Evolutionary conservation across 2,329 filamentous ascomycete genomes (phyloP), one percentile per base, ranked within the genome.

Genomic region (Niveomyces coronatus): DNA sequence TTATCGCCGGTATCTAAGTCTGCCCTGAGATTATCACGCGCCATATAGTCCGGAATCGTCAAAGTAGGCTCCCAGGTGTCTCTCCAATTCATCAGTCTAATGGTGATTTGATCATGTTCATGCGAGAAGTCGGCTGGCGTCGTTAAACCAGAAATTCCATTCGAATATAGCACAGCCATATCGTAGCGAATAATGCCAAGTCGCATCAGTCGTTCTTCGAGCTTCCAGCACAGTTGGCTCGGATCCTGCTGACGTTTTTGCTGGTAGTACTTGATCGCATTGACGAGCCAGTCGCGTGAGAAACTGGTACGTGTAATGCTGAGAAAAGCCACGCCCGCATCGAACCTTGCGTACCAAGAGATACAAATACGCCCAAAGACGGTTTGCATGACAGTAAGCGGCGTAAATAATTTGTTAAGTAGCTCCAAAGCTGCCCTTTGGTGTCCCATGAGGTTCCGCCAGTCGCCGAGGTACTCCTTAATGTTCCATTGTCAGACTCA

Each of bases 391-490:
- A 85, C 76, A 0, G 77, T 82, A 44, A 87, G 68, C 0, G 86
- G 84, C 0, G 79, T 86, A 54, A 86, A 88, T 0, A 95, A 63
- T 30, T 81, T 75, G 2, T 72, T 82, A 31, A 96, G 64, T 49
- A 96, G 81, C 45, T 85, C 77, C 52, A 83, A 76, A 1, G 91
- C 91, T 9, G 89, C 91, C 54, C 82, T 86, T 56, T 95, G 88
- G 55, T 96, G 91, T 16, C 87, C 85, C 60, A 91, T 81, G 13
- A 96, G 68, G 51, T 93, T 95, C 37, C 93, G 77, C 87, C 87
- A 96, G 55, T 98, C 91, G 10, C 91, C 91, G 31, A 96, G 70
- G 51, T 87, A 93, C 61, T 96, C 91, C 86, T 94, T n/a, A n/a
- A n/a, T n/a, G n/a, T n/a, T n/a, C n/a, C n/a, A n/a, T n/a, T n/a